Percentiles rank a stretch among this genome's conserved stretches.
Evolutionary conservation across 1,284 basidiomycete species (phyloP).

Genomic region (Neolentinus lepideus): DNA sequence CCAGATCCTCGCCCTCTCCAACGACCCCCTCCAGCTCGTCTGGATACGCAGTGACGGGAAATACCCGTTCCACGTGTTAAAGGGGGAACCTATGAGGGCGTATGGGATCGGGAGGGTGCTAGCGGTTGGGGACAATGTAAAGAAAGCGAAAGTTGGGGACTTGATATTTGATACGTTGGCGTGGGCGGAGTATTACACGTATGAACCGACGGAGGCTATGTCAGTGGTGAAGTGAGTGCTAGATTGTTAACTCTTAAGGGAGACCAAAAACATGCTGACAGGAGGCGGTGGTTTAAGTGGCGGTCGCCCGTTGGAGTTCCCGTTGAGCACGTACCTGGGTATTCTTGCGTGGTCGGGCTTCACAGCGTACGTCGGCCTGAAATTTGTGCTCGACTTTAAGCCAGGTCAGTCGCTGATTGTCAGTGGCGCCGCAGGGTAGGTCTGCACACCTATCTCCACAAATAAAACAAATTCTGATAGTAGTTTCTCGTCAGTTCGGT

Average conservation of each 20-base stretch:
- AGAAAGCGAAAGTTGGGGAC: not conserved
- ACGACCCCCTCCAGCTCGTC: not conserved
- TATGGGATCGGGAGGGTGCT: not conserved
- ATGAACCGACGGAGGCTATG: not conserved
- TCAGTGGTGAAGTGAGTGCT: not conserved
- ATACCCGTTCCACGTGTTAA: not conserved
- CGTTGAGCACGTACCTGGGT: not conserved
- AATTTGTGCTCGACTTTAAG: not conserved
- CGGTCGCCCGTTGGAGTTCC: not conserved
- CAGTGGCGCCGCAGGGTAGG: not conserved
- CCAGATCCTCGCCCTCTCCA: not conserved
- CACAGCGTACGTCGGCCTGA: not conserved
- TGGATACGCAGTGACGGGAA: not conserved
- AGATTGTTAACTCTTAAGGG: not conserved
- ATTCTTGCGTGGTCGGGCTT: not conserved
- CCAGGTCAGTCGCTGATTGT: not conserved
- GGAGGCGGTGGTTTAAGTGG: not conserved
- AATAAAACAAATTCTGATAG: not conserved
- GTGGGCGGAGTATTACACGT: not conserved
- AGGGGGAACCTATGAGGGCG: not conserved
- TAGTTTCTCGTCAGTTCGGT: slow-evolving; percentile 15
- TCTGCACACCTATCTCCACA: not conserved
- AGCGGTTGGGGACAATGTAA: not conserved
- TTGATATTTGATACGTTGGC: not conserved
- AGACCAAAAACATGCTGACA: not conserved